Evolutionary conservation across 202 grass and related monocot species (phyloP).

Genomic region (Carex arenaria): DNA sequence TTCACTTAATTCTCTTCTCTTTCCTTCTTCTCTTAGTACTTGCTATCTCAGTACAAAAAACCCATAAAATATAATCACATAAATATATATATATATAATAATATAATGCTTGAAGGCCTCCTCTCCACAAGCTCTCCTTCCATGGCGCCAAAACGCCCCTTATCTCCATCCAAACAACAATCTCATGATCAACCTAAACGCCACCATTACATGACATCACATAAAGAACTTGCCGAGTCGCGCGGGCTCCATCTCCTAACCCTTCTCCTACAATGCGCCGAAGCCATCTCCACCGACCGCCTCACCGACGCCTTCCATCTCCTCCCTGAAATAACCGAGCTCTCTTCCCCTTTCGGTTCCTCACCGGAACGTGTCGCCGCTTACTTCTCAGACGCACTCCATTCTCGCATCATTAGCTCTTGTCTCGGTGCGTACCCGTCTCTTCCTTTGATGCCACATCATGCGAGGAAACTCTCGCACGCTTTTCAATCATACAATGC

Average conservation of each 20-base stretch:
- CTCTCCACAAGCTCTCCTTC: constrained; percentile 26
- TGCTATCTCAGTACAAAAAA: background rate
- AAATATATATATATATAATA: constrained; percentile 6
- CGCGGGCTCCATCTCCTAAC: constrained; percentile 51
- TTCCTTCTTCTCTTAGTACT: no score
- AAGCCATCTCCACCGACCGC: constrained; percentile 58
- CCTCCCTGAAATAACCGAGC: constrained; percentile 70
- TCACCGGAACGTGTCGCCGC: constrained; percentile 77
- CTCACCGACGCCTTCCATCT: constrained; percentile 60
- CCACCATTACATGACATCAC: constrained; percentile 8
- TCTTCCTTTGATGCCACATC: constrained; percentile 27
- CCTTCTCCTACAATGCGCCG: constrained; percentile 62
- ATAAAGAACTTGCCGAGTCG: constrained; percentile 21
- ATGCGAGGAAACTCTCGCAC: constrained; percentile 37
- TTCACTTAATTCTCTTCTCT: background rate
- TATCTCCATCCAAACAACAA: constrained; percentile 4
- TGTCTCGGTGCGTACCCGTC: constrained; percentile 72
- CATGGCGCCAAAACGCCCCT: constrained; percentile 34
- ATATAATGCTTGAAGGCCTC: constrained; percentile 55
- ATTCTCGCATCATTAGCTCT: constrained; percentile 68
- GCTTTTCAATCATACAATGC: constrained; percentile 80
- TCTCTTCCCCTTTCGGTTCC: constrained; percentile 74
- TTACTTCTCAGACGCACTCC: constrained; percentile 79
- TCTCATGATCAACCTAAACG: constrained; percentile 32
- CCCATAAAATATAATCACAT: background rate